Percentiles rank a stretch among this genome's conserved stretches.
Evolutionary conservation across 108 stramenopile genomes (phyloP).

Genomic region (Schizochytrium sp.): DNA sequence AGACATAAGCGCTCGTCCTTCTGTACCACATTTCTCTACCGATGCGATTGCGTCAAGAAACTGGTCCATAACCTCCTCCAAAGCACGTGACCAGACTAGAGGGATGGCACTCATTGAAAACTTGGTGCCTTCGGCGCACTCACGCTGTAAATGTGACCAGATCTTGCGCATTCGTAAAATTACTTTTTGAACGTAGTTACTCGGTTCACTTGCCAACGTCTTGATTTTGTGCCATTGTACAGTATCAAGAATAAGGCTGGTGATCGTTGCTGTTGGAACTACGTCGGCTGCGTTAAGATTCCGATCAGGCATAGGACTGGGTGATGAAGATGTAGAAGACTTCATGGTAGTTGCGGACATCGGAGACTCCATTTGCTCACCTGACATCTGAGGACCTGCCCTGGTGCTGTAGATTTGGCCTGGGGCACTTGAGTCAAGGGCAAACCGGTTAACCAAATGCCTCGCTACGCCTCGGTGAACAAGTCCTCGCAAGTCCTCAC

Average conservation of each 20-base stretch:
- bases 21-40: slow-evolving; percentile 6
- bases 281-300: not conserved
- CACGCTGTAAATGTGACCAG: slow-evolving; percentile 58
- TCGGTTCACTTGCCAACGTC: not conserved
- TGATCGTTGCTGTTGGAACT: not conserved
- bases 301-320: not conserved
- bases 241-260: not conserved
- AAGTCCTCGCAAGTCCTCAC: not conserved
- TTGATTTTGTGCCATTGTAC: slow-evolving; percentile 25
- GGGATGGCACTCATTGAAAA: slow-evolving; percentile 12
- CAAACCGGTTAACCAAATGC: not conserved
- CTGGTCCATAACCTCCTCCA: slow-evolving; percentile 37
- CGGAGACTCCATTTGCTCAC: too few relatives aligned
- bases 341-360: too few relatives aligned
- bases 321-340: not conserved
- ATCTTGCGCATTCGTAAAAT: slow-evolving; percentile 36
- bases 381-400: too few relatives aligned
- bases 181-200: slow-evolving; percentile 29
- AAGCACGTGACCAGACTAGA: slow-evolving; percentile 11
- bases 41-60: not conserved
- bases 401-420: not conserved
- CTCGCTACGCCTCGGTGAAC: slow-evolving; percentile 25
- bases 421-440: not conserved
- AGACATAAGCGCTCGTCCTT: not conserved
- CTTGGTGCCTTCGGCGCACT: slow-evolving; percentile 17